Evolutionary conservation across 148 eudicot genomes (phyloP).

Genomic region (Persicaria tinctoria): DNA sequence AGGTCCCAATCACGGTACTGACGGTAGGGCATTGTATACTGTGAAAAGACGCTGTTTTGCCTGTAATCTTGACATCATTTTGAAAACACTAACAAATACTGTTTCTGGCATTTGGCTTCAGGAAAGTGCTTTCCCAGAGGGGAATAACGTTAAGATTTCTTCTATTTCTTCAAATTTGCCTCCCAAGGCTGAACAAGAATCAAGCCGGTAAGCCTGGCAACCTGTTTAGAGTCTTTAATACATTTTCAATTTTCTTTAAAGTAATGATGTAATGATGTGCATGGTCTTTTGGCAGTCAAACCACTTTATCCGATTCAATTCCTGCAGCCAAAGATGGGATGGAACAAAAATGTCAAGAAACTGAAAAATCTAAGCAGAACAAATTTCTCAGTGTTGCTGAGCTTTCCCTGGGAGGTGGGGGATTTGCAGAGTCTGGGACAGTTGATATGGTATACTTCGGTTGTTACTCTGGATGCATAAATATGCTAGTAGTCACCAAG

Average conservation of each 20-base stretch:
- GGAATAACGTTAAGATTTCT: conserved; percentile 28
- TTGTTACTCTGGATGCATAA: not conserved
- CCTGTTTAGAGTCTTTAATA: conserved; percentile 18
- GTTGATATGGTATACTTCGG: conserved; percentile 62
- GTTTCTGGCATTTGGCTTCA: conserved; percentile 17
- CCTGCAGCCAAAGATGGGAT: conserved; percentile 21
- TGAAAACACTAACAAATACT: not conserved
- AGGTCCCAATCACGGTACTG: not conserved
- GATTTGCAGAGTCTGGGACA: conserved; percentile 27
- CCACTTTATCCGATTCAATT: conserved; percentile 30
- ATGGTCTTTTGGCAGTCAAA: conserved; percentile 23
- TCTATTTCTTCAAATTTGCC: conserved; percentile 28
- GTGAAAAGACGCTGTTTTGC: not conserved
- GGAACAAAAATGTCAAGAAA: conserved; percentile 24
- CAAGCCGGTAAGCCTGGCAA: conserved; percentile 19
- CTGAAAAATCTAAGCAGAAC: conserved; percentile 32
- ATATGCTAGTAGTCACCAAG: not conserved
- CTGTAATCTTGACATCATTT: not conserved
- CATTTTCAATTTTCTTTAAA: not conserved
- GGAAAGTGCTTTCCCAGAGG: conserved; percentile 37
- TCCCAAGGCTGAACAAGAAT: conserved; percentile 32
- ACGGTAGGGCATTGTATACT: not conserved
- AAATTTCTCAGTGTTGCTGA: conserved; percentile 66
- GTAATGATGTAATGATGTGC: conserved; percentile 17
- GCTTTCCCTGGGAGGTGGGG: conserved; percentile 57